Evolutionary conservation across 805 yeast species (phyloP).

Genomic region (Cyberlindnera misumaiensis): DNA sequence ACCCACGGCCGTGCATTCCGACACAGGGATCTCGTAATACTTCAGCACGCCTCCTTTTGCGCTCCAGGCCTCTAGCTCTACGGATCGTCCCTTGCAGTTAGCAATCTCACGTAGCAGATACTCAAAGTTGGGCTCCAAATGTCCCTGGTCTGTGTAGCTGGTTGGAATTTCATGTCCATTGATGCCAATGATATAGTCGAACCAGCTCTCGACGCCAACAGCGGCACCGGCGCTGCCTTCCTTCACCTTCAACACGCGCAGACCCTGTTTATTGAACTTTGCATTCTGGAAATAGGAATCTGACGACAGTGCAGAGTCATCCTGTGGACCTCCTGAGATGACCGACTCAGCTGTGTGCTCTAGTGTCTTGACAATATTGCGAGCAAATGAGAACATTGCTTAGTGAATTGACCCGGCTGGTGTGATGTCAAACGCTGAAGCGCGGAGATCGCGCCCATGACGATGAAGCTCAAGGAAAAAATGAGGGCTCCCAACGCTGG

Average conservation of each 20-base stretch:
- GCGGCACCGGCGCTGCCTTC: constrained; percentile 39
- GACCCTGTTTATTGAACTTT: constrained; percentile 36
- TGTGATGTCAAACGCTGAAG: too few species aligned
- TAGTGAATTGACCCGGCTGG: too few species aligned
- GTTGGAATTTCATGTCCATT: constrained; percentile 59
- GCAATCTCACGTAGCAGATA: constrained; percentile 36
- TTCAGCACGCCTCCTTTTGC: constrained; percentile 73
- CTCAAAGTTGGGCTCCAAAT: constrained; percentile 36
- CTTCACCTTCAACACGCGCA: constrained; percentile 49
- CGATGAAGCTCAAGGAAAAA: too few species aligned
- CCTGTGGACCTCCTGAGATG: constrained; percentile 21
- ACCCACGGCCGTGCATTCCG: constrained; percentile 24
- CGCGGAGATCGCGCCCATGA: too few species aligned
- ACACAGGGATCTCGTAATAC: constrained; percentile 31
- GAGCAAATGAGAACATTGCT: constrained; percentile 61
- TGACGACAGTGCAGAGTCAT: constrained; percentile 18
- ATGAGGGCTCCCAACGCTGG: not conserved
- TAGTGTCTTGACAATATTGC: constrained; percentile 48
- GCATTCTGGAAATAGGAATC: constrained; percentile 24
- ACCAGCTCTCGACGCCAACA: constrained; percentile 71
- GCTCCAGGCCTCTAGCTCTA: constrained; percentile 68
- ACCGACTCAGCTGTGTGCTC: constrained; percentile 34
- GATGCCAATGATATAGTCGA: constrained; percentile 78
- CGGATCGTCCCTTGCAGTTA: constrained; percentile 31
- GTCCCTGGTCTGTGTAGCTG: constrained; percentile 27